phyloP scores from a whole-genome alignment of 2,329 filamentous ascomycete genomes.

The Trichoderma guizhouense region DNA sequence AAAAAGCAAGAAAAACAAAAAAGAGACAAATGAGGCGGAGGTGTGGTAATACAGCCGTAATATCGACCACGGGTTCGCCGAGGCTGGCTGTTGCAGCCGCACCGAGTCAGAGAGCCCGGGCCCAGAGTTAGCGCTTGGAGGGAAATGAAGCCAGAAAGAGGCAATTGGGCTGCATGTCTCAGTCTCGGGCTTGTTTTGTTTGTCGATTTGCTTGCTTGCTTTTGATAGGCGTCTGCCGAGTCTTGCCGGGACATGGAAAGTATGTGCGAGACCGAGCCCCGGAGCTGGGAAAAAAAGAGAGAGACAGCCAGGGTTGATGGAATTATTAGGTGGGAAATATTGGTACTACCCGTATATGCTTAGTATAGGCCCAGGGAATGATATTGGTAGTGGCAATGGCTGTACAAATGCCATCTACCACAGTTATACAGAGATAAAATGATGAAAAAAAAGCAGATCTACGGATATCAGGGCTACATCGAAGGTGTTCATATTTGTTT shows the following conservation, averaged over 20 bases:
- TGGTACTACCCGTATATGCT: neutral
- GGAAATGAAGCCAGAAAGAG: neutral
- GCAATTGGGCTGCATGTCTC: neutral
- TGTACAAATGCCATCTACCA: neutral
- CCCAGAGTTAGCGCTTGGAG: neutral
- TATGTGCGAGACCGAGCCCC: neutral
- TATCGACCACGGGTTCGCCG: neutral
- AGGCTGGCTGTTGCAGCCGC: neutral
- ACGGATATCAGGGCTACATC: neutral
- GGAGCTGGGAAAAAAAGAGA: no score
- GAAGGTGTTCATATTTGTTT: neutral
- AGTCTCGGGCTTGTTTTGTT: neutral
- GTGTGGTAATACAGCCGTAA: constrained; percentile 12
- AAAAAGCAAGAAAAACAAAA: neutral
- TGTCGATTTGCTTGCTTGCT: neutral
- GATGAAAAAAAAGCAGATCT: neutral
- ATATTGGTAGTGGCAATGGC: neutral
- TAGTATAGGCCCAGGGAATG: neutral
- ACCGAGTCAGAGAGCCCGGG: neutral
- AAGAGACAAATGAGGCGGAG: neutral
- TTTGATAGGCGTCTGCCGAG: neutral
- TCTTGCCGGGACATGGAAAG: neutral
- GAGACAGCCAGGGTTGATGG: neutral
- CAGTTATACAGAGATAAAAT: neutral
- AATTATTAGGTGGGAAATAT: neutral